These are phyloP conservation scores for Deinandra increscens DNA, from an alignment of 129 eudicot species.

Conservation along the genomic window DNA sequence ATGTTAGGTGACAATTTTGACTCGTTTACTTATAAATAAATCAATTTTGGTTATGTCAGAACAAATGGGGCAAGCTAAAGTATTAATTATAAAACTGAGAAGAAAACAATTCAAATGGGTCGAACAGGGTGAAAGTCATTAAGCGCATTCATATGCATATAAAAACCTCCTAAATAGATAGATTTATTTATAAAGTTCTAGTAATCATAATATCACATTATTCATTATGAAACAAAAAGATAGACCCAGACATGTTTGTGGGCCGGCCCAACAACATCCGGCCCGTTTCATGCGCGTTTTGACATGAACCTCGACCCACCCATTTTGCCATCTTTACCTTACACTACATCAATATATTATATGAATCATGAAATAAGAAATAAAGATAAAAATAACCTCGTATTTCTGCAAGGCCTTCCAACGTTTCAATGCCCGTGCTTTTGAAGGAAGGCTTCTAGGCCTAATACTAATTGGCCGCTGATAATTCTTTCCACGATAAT, in stretches of 20 bases:
- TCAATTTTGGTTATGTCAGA: not conserved
- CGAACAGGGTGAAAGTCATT: not conserved
- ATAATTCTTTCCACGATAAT: conserved; percentile 95
- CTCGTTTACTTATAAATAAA: not conserved
- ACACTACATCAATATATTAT: no score
- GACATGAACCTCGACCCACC: no score
- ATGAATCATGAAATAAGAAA: not conserved
- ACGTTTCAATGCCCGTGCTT: conserved; percentile 90
- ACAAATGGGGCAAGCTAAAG: not conserved
- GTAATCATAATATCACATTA: not conserved
- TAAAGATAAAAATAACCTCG: conserved; percentile 47
- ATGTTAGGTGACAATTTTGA: not conserved
- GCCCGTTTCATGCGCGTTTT: not conserved
- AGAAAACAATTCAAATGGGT: not conserved
- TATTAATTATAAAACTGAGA: not conserved
- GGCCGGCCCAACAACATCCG: not conserved
- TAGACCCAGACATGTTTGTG: not conserved
- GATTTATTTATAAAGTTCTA: no score
- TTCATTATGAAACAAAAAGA: not conserved
- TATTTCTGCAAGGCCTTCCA: conserved; percentile 92
- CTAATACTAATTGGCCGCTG: conserved; percentile 78
- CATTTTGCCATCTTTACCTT: no score
- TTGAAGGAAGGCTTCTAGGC: conserved; percentile 93
- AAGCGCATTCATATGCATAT: not conserved
- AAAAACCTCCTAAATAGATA: not conserved